These are phyloP conservation scores for Solanum sparsipilum DNA, from an alignment of 257 asterid species.

Conservation along the genomic window DNA sequence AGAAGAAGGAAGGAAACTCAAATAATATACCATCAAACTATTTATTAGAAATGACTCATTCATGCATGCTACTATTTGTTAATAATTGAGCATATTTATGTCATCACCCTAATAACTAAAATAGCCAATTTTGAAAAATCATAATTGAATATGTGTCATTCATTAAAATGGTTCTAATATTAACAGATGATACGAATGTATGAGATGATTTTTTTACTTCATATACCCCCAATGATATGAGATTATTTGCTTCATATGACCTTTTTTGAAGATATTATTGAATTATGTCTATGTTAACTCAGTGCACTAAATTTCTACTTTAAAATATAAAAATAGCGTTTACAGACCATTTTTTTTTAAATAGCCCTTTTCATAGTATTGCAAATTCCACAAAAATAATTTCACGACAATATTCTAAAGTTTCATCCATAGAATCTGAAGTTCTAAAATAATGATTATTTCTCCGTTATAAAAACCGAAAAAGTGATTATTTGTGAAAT, in stretches of 20 bases:
- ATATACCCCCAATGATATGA: background rate
- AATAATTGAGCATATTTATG: background rate
- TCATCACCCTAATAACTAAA: too few relatives aligned
- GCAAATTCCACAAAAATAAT: background rate
- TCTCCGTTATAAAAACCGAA: background rate
- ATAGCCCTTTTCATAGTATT: background rate
- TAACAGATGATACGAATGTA: background rate
- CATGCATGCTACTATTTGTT: background rate
- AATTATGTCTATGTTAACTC: background rate
- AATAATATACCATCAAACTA: background rate
- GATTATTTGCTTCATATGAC: background rate
- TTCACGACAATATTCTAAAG: background rate
- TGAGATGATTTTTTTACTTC: background rate
- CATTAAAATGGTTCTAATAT: too few relatives aligned
- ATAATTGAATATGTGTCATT: too few relatives aligned
- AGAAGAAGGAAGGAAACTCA: background rate
- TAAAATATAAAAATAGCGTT: background rate
- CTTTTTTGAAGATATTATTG: background rate
- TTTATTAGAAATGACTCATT: background rate
- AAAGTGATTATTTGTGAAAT: background rate
- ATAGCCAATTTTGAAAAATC: too few relatives aligned
- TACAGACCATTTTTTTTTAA: background rate
- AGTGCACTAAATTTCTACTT: background rate
- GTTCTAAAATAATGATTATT: background rate
- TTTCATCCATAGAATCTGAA: background rate